Percentiles rank a stretch among this genome's conserved stretches.
Conservation (phyloP, 345 rosid genomes). For the Populus tremula region DNA sequence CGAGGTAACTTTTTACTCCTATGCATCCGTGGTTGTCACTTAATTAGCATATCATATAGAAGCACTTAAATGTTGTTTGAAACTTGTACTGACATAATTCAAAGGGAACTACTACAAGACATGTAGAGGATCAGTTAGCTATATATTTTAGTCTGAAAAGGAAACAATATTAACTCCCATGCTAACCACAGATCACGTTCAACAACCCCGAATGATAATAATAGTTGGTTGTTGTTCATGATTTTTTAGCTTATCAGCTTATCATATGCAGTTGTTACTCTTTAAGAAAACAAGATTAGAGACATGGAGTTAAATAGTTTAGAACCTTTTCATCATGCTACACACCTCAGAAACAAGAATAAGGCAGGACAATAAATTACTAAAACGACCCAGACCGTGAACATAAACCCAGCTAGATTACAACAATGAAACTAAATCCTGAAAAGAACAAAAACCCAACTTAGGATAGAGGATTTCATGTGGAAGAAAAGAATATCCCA, state of each 20-base stretch:
- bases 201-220: not conserved
- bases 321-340: not conserved
- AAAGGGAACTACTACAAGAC: not conserved
- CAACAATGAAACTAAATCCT: not conserved
- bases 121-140: not conserved
- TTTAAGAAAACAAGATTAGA: not conserved
- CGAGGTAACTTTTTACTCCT: not conserved
- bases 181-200: not conserved
- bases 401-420: not conserved
- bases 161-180: not conserved
- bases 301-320: not conserved
- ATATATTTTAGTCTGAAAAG: not conserved
- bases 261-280: not conserved
- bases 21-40: too few relatives aligned
- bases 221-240: too few relatives aligned
- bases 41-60: too few relatives aligned
- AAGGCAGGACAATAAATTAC: not conserved
- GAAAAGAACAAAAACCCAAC: not conserved
- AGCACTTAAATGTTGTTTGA: not conserved
- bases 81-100: not conserved
- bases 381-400: not conserved
- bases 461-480: not conserved
- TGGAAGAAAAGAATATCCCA: not conserved
- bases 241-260: not conserved
- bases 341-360: not conserved